Base-by-base conservation (phyloP, 768 basidiomycete genomes). In the Russula virescens region DNA sequence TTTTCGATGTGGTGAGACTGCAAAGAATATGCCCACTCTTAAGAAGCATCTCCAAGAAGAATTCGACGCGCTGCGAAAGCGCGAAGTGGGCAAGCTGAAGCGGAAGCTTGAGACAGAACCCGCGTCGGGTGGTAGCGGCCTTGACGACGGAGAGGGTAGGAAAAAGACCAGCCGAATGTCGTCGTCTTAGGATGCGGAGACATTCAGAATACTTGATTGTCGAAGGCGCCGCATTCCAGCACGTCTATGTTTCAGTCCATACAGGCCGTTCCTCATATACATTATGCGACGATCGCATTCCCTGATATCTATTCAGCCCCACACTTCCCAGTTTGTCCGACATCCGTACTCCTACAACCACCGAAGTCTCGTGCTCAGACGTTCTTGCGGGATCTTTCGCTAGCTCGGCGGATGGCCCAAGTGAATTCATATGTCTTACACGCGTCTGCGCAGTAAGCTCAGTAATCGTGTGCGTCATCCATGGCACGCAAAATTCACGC, bases 351-450 rank as follows among this genome's bases (percentile, higher is more conserved):
- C n/a, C 21, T 42, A 49, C 28, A 42, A 34, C 26, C 16, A 46
- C 28, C 50, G 6, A 51, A 10, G 26, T 34, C 40, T 19, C 28
- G 40, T 58, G 42, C 45, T 52, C 31, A 52, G 48, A 54, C 51
- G 51, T 54, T 34, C 63, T 74, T 70, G 63, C 84, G 83, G 63
- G 84, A 84, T 54, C 79, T 80, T 71, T 93, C 90, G 67, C 83
- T 84, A 35, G 91, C 87, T 65, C 83, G 78, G 52, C 93, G 87
- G 72, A 96, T 95, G 31, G 93, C 91, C 94, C 94, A 96, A 25
- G 93, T 95, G 64, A 96, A 79, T 73, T 95, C 86, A 68, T 96
- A 96, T 8, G 93, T 89, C 75, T 82, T 86, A 69, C 86, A 88
- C 47, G 93, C 93, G 75, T 94, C 90, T 91, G 63, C 8, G 58